Conservation (phyloP, 441 rosid species). For the Arabidopsis hybrid region DNA sequence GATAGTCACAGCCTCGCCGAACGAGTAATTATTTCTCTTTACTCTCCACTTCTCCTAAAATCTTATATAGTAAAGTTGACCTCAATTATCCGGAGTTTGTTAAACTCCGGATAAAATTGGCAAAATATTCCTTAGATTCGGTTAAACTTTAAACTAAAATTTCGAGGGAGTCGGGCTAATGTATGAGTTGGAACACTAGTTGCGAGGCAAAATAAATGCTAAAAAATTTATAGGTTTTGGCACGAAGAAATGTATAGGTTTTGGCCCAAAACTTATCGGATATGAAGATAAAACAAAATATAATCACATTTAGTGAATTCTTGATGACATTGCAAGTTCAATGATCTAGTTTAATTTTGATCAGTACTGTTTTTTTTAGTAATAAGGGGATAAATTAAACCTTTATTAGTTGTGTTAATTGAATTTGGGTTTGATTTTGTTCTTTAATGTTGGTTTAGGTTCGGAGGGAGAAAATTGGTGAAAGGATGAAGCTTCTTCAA, state of each 20-base stretch:
- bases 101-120: too few relatives aligned
- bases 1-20: constrained; percentile 84
- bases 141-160: background rate
- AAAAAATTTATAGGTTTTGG: too few relatives aligned
- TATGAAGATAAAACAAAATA: too few relatives aligned
- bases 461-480: constrained; percentile 73
- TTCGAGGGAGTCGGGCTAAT: background rate
- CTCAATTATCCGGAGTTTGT: too few relatives aligned
- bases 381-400: too few relatives aligned
- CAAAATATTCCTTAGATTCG: too few relatives aligned
- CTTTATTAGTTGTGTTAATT: background rate
- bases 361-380: too few relatives aligned
- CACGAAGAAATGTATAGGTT: too few relatives aligned
- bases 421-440: background rate
- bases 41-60: background rate
- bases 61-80: background rate
- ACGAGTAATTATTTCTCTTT: constrained; percentile 48
- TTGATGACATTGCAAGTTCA: too few relatives aligned
- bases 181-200: background rate
- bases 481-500: constrained; percentile 76
- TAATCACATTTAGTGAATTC: too few relatives aligned
- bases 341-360: background rate
- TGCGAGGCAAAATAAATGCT: background rate
- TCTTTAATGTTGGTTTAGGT: constrained; percentile 46
- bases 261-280: too few relatives aligned